Evolutionary conservation across 2,329 filamentous ascomycete species (phyloP).

Genomic region (Calonectria honghensis): DNA sequence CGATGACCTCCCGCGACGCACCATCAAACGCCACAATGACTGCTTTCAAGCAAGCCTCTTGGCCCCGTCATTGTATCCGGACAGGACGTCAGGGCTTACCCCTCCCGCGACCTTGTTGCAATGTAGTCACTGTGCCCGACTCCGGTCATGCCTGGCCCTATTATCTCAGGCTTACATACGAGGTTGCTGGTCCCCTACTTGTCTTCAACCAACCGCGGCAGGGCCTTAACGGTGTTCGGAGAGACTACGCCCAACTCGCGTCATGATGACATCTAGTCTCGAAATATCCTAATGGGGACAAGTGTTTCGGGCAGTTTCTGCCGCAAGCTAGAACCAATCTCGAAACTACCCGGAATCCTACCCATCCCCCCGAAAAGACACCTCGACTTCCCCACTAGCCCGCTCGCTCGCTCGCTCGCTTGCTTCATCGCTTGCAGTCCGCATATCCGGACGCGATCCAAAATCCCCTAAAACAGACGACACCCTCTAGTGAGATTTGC

Average conservation of each 20-base stretch:
- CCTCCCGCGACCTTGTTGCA: not conserved
- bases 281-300: not conserved
- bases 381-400: not conserved
- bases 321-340: constrained; percentile 19
- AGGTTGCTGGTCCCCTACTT: not conserved
- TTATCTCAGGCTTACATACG: not conserved
- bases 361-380: not conserved
- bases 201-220: not conserved
- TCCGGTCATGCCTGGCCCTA: not conserved
- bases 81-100: not conserved
- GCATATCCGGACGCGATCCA: not conserved
- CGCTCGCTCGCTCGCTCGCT: not conserved
- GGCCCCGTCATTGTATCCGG: constrained; percentile 14
- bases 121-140: not conserved
- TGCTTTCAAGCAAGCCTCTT: not conserved
- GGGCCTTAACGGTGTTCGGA: not conserved
- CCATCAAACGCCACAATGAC: constrained; percentile 23
- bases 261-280: constrained; percentile 1
- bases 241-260: not conserved
- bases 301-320: constrained; percentile 14
- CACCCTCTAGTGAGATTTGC: not conserved
- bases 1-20: constrained; percentile 25
- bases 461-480: not conserved
- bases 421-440: not conserved
- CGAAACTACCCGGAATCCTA: constrained; percentile 16